These are phyloP conservation scores for Hortaea sp. DNA, from an alignment of 2,329 filamentous ascomycete genomes.

Conservation along the genomic window DNA sequence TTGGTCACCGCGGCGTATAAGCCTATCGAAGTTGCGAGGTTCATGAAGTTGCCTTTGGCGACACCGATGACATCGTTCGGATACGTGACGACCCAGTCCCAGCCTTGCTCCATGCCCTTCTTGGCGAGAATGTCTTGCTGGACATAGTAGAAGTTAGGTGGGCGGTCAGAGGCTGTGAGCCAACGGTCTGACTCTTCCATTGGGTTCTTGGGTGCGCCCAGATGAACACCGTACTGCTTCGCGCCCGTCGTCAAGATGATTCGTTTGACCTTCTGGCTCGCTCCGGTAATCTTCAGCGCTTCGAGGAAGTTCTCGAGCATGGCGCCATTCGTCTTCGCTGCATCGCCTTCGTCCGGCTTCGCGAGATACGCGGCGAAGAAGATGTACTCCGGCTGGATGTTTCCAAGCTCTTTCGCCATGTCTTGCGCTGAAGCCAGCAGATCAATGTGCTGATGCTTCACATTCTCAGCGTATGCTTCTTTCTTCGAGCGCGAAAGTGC, in stretches of 20 bases:
- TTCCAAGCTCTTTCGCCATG: too few species aligned
- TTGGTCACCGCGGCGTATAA: conserved; percentile 22
- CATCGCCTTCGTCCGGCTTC: conserved; percentile 27
- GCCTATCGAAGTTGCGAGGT: conserved; percentile 21
- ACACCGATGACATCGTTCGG: conserved; percentile 32
- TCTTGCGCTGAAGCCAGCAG: too few species aligned
- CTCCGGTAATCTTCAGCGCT: conserved; percentile 35
- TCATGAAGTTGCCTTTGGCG: conserved; percentile 31
- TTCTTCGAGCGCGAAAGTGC: too few species aligned
- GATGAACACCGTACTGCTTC: conserved; percentile 43
- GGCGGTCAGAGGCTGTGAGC: conserved; percentile 28
- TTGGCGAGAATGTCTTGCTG: conserved; percentile 33
- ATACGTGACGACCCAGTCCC: too few species aligned
- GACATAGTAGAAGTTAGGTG: conserved; percentile 43
- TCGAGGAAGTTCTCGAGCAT: conserved; percentile 41
- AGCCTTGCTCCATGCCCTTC: too few species aligned
- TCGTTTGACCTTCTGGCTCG: conserved; percentile 34
- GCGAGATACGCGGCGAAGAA: conserved; percentile 35
- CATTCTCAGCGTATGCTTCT: too few species aligned
- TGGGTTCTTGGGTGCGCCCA: conserved; percentile 22
- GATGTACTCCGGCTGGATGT: neutral
- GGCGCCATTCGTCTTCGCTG: conserved; percentile 30
- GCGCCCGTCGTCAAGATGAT: conserved; percentile 35
- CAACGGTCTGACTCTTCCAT: conserved; percentile 39
- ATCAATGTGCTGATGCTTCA: too few species aligned